A percentile compares a stretch with the other conserved stretches of the same genome.
These are phyloP conservation scores for Fusarium pseudograminearum DNA, from an alignment of 2,329 filamentous ascomycete genomes.

Conservation along the genomic window DNA sequence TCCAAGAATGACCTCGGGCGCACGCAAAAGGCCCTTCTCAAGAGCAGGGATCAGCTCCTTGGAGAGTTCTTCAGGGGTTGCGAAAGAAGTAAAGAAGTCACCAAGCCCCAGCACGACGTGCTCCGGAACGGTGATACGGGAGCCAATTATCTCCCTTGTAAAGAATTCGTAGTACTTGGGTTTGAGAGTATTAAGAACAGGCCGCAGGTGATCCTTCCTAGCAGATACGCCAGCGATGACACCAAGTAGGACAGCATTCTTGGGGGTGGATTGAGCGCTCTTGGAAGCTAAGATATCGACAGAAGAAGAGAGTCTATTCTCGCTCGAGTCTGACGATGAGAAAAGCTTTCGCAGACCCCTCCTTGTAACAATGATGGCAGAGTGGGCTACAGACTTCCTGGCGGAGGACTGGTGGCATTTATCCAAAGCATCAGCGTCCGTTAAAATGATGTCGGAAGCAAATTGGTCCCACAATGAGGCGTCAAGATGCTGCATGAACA, in stretches of 20 bases:
- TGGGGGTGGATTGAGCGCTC: slow-evolving; percentile 70
- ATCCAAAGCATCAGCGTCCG: slow-evolving; percentile 80
- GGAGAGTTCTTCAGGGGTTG: slow-evolving; percentile 78
- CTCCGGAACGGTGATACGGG: slow-evolving; percentile 74
- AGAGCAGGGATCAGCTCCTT: slow-evolving; percentile 82
- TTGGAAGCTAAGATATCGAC: slow-evolving; percentile 78
- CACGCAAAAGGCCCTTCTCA: slow-evolving; percentile 88
- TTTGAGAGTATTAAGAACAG: slow-evolving; percentile 73
- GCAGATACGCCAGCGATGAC: slow-evolving; percentile 88
- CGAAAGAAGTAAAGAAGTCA: slow-evolving; percentile 86
- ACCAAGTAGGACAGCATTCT: slow-evolving; percentile 82
- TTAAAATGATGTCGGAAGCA: slow-evolving; percentile 73
- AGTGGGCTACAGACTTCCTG: slow-evolving; percentile 74
- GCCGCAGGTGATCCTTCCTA: slow-evolving; percentile 73
- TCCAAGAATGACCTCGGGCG: slow-evolving; percentile 88
- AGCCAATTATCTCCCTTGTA: slow-evolving; percentile 84
- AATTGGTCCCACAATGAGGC: slow-evolving; percentile 73
- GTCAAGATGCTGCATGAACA: slow-evolving; percentile 78
- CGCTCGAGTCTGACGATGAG: slow-evolving; percentile 64
- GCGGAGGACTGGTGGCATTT: slow-evolving; percentile 76
- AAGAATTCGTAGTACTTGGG: slow-evolving; percentile 84
- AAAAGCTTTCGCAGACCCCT: slow-evolving; percentile 83
- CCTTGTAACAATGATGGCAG: slow-evolving; percentile 81
- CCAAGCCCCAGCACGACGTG: slow-evolving; percentile 79
- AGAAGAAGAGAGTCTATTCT: slow-evolving; percentile 71